Evolutionary conservation across 495 filamentous ascomycete species (phyloP), one percentile per base, ranked within the genome.

Genomic region (Aspergillus asperescens): DNA sequence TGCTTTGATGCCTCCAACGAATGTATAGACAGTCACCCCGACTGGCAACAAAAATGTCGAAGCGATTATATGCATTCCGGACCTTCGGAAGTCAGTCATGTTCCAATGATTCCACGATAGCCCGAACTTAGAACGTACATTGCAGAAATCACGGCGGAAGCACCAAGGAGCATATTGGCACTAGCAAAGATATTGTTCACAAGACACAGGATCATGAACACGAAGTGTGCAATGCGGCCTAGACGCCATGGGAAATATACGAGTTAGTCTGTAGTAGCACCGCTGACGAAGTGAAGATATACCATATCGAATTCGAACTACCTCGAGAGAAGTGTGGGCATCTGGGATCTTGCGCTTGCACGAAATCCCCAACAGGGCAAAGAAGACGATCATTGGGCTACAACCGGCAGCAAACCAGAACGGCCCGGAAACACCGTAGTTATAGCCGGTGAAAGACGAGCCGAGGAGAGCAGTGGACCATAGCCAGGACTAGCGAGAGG

Each of bases 1-100:
- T 40, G 74, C 74, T 52, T 77, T 75, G 52, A 77, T 73, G 5
- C 74, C 72, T 4, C 72, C 74, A 7, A 73, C 68, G 24, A 74
- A 69, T 1, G 73, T 77, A 44, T 75, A 77, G 5, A 75, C 48
- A 1, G 63, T 64, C 8, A 71, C 68, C 15, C 72, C 72, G n/a
- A 73, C 65, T 3, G 73, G 73, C 6, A 77, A 54, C 13, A 74
- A 46, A 18, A 73, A 74, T 8, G 67, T 74, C 0, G 72, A 67
- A 3, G 73, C 73, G 22, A 75, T 68, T 24, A 73, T 64, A 47
- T 75, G 69, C 67, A 77, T 77, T 5, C 73, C 73, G 22, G 73
- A 28, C 12, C 24, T 31, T 6, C 3, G 4, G 10, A 3, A 32
- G 10, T 32, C 29, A 32, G 29, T 12, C n/a, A n/a, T n/a, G n/a